Evolutionary conservation across 148 eudicot species (phyloP).

Genomic region (Amaranthus hypochondriacus): DNA sequence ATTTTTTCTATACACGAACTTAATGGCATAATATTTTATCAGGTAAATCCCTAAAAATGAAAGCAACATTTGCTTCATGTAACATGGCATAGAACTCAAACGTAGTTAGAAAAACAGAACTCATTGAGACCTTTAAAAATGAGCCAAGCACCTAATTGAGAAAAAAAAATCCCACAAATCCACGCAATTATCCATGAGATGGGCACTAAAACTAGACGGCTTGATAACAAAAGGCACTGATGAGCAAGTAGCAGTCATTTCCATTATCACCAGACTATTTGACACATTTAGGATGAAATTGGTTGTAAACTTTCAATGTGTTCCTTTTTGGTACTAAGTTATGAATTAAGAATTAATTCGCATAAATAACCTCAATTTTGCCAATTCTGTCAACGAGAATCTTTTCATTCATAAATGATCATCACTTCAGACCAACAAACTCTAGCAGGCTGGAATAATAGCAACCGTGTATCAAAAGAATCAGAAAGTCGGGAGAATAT

Average conservation of each 20-base stretch:
- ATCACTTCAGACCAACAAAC: background rate
- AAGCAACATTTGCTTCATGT: background rate
- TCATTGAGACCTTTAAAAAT: background rate
- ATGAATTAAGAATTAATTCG: no score
- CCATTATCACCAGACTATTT: no score
- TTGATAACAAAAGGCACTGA: background rate
- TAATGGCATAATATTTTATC: background rate
- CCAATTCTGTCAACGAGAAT: no score
- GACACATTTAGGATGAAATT: no score
- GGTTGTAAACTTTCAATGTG: no score
- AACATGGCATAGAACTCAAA: background rate
- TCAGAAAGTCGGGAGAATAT: background rate
- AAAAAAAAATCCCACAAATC: background rate
- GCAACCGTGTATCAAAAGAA: background rate
- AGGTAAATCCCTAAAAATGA: background rate
- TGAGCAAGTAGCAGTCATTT: background rate
- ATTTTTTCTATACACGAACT: background rate
- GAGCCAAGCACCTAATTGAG: background rate
- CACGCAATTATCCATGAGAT: background rate
- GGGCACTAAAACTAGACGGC: background rate
- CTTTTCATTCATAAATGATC: background rate
- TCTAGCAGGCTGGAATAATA: background rate
- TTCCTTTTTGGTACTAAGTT: no score
- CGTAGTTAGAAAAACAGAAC: no score
- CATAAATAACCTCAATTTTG: no score